Conservation (phyloP, 768 basidiomycete genomes). For the Boletus sp. region DNA sequence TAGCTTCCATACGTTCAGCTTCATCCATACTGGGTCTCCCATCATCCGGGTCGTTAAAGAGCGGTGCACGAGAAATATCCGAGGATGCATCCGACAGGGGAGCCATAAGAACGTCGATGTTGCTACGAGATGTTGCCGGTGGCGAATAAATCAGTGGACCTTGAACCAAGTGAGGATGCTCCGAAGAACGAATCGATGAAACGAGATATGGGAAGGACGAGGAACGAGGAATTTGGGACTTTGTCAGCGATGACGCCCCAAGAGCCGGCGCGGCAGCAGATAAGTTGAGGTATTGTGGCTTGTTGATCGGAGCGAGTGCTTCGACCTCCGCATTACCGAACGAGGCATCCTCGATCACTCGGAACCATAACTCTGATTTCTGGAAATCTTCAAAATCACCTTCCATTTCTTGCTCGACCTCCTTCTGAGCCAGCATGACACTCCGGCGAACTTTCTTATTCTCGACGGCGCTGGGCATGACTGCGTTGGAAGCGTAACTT, state of each 20-base stretch:
- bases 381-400: conserved; percentile 90
- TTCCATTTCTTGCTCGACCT: conserved; percentile 87
- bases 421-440: conserved; percentile 80
- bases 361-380: conserved; percentile 88
- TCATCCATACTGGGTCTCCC: conserved; percentile 52
- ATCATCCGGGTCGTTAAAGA: conserved; percentile 82
- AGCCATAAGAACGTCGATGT: conserved; percentile 83
- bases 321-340: conserved; percentile 18
- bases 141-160: conserved; percentile 15
- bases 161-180: conserved; percentile 19
- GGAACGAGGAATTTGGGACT: conserved; percentile 29
- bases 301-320: background rate
- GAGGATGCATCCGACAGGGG: conserved; percentile 52
- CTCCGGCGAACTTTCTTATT: conserved; percentile 66
- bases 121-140: conserved; percentile 36
- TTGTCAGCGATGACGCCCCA: conserved; percentile 7
- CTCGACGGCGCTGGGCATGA: conserved; percentile 37
- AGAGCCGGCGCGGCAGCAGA: conserved; percentile 4
- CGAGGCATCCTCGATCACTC: conserved; percentile 73
- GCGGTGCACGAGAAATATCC: conserved; percentile 62
- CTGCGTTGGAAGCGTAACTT: conserved; percentile 55
- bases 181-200: conserved; percentile 10
- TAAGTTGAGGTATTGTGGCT: conserved; percentile 7
- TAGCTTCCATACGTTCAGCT: conserved; percentile 89
- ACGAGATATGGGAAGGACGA: conserved; percentile 38